Percentiles rank a stretch among this genome's conserved stretches.
These are phyloP conservation scores for Suhomyces ambrosiae DNA, from an alignment of 1,139 yeast genomes.

Conservation along the genomic window DNA sequence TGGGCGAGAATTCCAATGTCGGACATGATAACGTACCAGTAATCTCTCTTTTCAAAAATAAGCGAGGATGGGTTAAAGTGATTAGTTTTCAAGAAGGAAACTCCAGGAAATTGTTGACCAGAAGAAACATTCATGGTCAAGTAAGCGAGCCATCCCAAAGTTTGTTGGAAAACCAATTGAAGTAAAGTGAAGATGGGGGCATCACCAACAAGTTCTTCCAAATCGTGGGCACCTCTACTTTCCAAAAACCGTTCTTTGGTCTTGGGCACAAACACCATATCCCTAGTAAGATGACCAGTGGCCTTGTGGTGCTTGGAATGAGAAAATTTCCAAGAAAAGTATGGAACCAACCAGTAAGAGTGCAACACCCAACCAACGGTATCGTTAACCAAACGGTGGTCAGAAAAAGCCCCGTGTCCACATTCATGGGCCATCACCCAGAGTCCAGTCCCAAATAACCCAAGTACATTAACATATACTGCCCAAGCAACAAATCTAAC, in stretches of 20 bases:
- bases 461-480: constrained; percentile 48
- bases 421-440: constrained; percentile 93
- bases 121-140: constrained; percentile 66
- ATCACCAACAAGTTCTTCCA: constrained; percentile 69
- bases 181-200: constrained; percentile 66
- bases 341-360: constrained; percentile 77
- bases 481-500: constrained; percentile 43
- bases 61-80: constrained; percentile 79
- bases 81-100: constrained; percentile 46
- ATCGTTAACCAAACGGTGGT: constrained; percentile 69
- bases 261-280: constrained; percentile 80
- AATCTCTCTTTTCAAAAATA: constrained; percentile 69
- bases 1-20: constrained; percentile 71
- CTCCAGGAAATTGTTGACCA: constrained; percentile 66
- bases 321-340: constrained; percentile 82
- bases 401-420: constrained; percentile 85
- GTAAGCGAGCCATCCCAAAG: constrained; percentile 74
- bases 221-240: constrained; percentile 38
- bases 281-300: constrained; percentile 78
- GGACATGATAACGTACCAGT: constrained; percentile 66
- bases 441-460: constrained; percentile 73
- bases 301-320: constrained; percentile 89
- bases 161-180: constrained; percentile 65
- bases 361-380: constrained; percentile 81
- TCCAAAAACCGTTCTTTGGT: constrained; percentile 58